Evolutionary conservation across 2,329 filamentous ascomycete genomes (phyloP).

Genomic region (Talaromyces albobiverticillius): DNA sequence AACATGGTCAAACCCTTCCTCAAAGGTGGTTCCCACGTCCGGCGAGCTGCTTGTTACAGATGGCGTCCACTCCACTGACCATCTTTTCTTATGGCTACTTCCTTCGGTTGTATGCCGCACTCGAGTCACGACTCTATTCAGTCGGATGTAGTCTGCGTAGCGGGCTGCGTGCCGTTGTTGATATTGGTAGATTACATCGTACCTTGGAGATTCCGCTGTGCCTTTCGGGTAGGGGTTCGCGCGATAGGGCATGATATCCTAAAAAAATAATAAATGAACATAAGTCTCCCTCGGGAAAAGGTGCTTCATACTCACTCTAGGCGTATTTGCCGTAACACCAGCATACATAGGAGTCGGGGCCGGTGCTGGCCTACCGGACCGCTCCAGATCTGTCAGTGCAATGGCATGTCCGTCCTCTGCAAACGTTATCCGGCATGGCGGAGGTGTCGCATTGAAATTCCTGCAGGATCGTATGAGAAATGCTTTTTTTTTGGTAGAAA

Average conservation of each 20-base stretch:
- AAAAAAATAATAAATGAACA: background rate
- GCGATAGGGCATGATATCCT: conserved; percentile 2
- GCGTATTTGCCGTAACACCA: background rate
- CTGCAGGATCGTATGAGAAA: background rate
- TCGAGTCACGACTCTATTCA: conserved; percentile 1
- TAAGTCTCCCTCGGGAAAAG: background rate
- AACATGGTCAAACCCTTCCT: background rate
- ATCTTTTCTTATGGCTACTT: background rate
- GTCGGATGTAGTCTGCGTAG: background rate
- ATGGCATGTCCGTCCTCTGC: conserved; percentile 2
- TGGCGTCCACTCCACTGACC: conserved; percentile 3
- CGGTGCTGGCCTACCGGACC: background rate
- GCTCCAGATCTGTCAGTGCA: background rate
- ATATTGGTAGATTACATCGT: conserved; percentile 2
- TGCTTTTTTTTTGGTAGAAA: background rate
- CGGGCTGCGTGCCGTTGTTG: background rate
- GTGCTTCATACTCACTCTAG: background rate
- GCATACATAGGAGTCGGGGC: conserved; percentile 1
- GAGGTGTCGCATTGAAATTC: background rate
- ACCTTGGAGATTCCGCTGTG: background rate
- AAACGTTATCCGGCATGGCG: background rate
- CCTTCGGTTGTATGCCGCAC: background rate
- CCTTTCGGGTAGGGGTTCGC: conserved; percentile 1
- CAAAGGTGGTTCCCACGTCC: background rate
- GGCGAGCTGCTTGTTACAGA: background rate